phyloP scores from a whole-genome alignment of 176 grass and related monocot genomes.

The Avena sativa region DNA sequence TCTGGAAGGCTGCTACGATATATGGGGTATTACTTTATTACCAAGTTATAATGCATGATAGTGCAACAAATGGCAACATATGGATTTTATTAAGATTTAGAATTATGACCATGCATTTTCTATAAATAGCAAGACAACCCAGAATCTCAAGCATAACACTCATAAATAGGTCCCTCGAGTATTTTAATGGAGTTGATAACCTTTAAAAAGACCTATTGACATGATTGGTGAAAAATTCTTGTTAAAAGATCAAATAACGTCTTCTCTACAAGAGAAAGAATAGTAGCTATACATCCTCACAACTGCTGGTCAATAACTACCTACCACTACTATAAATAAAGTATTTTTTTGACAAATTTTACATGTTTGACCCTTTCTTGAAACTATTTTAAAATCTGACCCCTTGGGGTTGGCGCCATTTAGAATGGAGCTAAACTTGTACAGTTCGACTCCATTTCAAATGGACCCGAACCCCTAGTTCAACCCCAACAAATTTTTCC shows the following conservation, averaged over 20 bases:
- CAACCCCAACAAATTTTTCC: too few relatives aligned
- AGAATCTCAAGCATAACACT: slow-evolving; percentile 3
- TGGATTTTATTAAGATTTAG: not conserved
- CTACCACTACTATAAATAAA: slow-evolving; percentile 95
- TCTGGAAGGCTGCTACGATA: too few relatives aligned
- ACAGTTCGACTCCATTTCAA: too few relatives aligned
- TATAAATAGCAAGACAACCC: slow-evolving; percentile 14
- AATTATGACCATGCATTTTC: slow-evolving; percentile 11
- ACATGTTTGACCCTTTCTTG: too few relatives aligned
- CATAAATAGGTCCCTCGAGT: not conserved
- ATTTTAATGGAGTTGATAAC: not conserved
- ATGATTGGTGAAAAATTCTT: slow-evolving; percentile 4
- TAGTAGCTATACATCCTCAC: slow-evolving; percentile 21
- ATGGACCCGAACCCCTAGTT: too few relatives aligned
- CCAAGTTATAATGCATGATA: not conserved
- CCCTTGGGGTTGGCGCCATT: too few relatives aligned
- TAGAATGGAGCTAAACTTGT: too few relatives aligned
- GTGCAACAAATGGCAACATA: slow-evolving; percentile 18
- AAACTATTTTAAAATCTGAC: too few relatives aligned
- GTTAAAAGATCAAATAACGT: slow-evolving; percentile 31
- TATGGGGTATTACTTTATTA: not conserved
- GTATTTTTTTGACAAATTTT: too few relatives aligned
- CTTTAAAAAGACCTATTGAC: not conserved
- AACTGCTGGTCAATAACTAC: slow-evolving; percentile 45
- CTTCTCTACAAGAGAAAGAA: slow-evolving; percentile 33